These are phyloP conservation scores for Amauroascus verrucosus DNA, from an alignment of 2,329 filamentous ascomycete genomes.

Conservation along the genomic window DNA sequence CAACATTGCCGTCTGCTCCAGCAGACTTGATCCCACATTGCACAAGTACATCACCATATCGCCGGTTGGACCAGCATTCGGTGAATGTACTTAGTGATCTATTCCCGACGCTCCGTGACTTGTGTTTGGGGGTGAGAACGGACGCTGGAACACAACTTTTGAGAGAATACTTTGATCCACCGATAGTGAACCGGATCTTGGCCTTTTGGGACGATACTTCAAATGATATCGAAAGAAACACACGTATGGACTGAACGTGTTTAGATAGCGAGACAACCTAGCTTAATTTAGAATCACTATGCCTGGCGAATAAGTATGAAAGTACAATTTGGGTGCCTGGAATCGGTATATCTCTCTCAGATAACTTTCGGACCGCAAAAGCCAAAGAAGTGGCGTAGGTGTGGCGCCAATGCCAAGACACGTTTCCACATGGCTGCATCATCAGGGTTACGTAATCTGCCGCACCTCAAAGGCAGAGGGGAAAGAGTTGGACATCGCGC, in stretches of 20 bases:
- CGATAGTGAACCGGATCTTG: constrained; percentile 24
- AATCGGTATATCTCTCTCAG: background rate
- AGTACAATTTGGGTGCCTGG: no score
- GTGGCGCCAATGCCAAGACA: constrained; percentile 4
- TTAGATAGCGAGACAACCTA: no score
- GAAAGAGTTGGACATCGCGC: constrained; percentile 1
- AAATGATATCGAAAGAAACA: background rate
- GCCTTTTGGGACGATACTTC: constrained; percentile 27
- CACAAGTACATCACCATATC: constrained; percentile 16
- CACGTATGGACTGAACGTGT: background rate
- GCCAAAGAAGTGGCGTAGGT: background rate
- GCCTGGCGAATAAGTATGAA: no score
- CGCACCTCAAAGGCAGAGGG: constrained; percentile 1
- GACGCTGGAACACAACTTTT: constrained; percentile 21
- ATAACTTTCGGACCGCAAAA: constrained; percentile 1
- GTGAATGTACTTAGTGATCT: constrained; percentile 26
- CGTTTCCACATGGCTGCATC: constrained; percentile 9
- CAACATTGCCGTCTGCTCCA: constrained; percentile 9
- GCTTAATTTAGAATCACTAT: no score
- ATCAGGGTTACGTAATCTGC: constrained; percentile 12
- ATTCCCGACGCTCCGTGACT: constrained; percentile 19
- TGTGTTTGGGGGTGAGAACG: constrained; percentile 18
- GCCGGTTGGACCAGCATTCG: constrained; percentile 23
- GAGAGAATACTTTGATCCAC: constrained; percentile 26
- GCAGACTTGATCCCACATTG: constrained; percentile 19